Evolutionary conservation across 2,329 filamentous ascomycete genomes (phyloP), one percentile per base, ranked within the genome.

Genomic region (Dactylellina parvicollis): DNA sequence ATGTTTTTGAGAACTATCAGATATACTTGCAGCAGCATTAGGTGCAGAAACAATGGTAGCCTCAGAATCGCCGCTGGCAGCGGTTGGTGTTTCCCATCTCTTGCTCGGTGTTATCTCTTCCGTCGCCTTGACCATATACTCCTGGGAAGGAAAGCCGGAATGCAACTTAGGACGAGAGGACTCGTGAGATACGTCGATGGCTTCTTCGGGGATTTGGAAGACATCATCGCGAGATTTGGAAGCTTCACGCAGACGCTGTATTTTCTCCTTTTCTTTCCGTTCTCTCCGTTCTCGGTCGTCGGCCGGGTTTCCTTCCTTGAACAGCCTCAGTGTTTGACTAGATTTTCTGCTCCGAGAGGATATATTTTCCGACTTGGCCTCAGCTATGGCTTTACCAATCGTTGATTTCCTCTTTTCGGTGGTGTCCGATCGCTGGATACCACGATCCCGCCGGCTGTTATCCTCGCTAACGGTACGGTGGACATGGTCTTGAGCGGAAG

Each of bases 261-360:
- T 59, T 46, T 89, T 86, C 59, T 88, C 85, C 2, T 86, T 86
- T 16, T 89, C 80, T 40, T 76, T 71, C 55, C 75, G 76, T 44
- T 78, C 77, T 40, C 75, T 71, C 5, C 75, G 73, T 38, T 78
- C 77, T 22, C 70, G 61, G 24, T 77, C 77, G 64, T 77, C 75
- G 36, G 65, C 75, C 30, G 76, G 75, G 28, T 76, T 76, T 32
- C 86, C 87, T 79, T 89, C 87, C 74, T 87, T 88, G 82, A 90
- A 90, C 77, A 89, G 88, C 1, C 88, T 84, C 67, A 90, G 81
- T 75, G 86, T 88, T 79, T 89, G 87, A 77, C 87, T 89, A 38
- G 88, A 85, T 79, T 89, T 90, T 76, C 88, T 85, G 77, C 87
- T 91, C 59, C 88, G 85, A 47, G 85, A 85, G 42, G 61, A 66